Evolutionary conservation across 495 filamentous ascomycete genomes (phyloP).

Genomic region (Stereocaulon alpinum): DNA sequence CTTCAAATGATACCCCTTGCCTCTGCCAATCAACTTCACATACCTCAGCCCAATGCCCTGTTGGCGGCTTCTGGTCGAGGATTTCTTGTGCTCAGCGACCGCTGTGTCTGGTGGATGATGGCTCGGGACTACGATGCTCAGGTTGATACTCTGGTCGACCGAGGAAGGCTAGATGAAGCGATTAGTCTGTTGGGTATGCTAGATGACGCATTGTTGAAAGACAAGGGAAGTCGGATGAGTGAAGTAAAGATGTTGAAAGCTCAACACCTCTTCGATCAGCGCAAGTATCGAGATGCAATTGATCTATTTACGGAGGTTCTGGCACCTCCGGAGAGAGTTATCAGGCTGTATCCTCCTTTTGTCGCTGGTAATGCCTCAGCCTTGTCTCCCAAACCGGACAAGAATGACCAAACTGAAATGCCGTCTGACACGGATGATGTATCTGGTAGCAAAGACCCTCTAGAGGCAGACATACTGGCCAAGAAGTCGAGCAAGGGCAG

Average conservation of each 20-base stretch:
- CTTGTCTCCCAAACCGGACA: slow-evolving; percentile 23
- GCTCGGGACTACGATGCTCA: slow-evolving; percentile 89
- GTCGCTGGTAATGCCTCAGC: slow-evolving; percentile 75
- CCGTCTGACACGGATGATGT: not conserved
- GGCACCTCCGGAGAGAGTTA: slow-evolving; percentile 80
- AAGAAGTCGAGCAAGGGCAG: slow-evolving; percentile 13
- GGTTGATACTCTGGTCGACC: slow-evolving; percentile 70
- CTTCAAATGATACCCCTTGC: slow-evolving; percentile 77
- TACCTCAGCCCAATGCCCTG: slow-evolving; percentile 88
- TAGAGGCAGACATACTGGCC: not conserved
- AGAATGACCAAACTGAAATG: not conserved
- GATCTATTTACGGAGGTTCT: slow-evolving; percentile 83
- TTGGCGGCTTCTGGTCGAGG: slow-evolving; percentile 90
- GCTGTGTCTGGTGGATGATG: slow-evolving; percentile 90
- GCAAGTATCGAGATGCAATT: slow-evolving; percentile 78
- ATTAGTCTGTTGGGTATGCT: slow-evolving; percentile 81
- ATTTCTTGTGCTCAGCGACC: slow-evolving; percentile 80
- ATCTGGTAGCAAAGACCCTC: not conserved
- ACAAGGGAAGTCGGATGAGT: slow-evolving; percentile 69
- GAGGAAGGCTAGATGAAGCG: slow-evolving; percentile 76
- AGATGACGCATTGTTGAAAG: slow-evolving; percentile 78
- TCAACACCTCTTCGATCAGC: slow-evolving; percentile 66
- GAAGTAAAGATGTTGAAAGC: slow-evolving; percentile 87
- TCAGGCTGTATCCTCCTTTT: slow-evolving; percentile 69
- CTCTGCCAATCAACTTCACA: slow-evolving; percentile 71